Percentiles rank a stretch among this genome's conserved stretches.
Conservation (phyloP, 768 basidiomycete species). For the Agrocybe chaxingu region DNA sequence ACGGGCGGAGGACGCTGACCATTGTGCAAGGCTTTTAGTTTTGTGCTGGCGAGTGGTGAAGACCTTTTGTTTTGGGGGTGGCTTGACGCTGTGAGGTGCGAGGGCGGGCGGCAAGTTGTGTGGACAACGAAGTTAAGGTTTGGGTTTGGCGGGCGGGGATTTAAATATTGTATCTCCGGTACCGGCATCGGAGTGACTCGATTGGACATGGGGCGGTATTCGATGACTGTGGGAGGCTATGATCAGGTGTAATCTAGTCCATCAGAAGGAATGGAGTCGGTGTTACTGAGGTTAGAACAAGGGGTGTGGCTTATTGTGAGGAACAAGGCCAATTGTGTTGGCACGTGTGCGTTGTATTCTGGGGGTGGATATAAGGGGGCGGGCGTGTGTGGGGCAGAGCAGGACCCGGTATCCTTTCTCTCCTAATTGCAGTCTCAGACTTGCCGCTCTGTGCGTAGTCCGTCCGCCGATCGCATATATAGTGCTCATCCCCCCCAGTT, state of each 20-base stretch:
- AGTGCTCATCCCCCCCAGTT: slow-evolving; percentile 16
- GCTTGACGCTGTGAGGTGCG: slow-evolving; percentile 25
- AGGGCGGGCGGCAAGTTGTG: slow-evolving; percentile 33
- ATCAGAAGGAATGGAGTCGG: neutral
- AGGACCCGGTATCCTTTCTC: slow-evolving; percentile 30
- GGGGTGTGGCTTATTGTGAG: too few species aligned
- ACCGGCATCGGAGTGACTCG: slow-evolving; percentile 21
- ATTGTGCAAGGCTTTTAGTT: slow-evolving; percentile 8
- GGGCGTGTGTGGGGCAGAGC: slow-evolving; percentile 9
- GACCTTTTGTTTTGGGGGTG: slow-evolving; percentile 27
- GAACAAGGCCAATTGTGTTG: too few species aligned
- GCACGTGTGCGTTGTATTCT: too few species aligned
- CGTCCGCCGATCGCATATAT: slow-evolving; percentile 11
- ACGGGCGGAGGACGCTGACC: slow-evolving; percentile 29
- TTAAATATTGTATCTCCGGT: slow-evolving; percentile 23
- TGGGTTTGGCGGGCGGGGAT: slow-evolving; percentile 25
- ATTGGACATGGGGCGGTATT: too few species aligned
- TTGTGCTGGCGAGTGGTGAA: slow-evolving; percentile 18
- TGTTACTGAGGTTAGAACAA: neutral
- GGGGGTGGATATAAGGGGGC: slow-evolving; percentile 8
- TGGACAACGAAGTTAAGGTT: slow-evolving; percentile 40
- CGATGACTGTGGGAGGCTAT: too few species aligned
- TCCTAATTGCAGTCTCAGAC: slow-evolving; percentile 8
- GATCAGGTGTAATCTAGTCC: neutral
- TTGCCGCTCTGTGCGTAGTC: slow-evolving; percentile 10